phyloP scores from a whole-genome alignment of 306 rosid genomes.

The Glycine soja region DNA sequence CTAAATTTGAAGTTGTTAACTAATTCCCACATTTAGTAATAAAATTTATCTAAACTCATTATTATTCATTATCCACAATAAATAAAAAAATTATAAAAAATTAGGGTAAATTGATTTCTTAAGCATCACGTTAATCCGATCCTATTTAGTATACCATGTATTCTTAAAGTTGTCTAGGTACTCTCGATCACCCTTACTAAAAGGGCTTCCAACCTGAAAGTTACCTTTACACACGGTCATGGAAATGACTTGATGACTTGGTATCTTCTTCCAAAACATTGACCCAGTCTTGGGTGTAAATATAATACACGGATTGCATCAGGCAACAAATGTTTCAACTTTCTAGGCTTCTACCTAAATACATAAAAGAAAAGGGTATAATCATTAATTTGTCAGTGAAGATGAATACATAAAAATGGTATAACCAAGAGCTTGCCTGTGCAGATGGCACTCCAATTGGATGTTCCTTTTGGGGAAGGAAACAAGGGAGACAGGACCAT shows the following conservation, averaged over 20 bases:
- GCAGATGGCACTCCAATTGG: conserved; percentile 40
- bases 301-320: conserved; percentile 36
- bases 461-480: conserved; percentile 38
- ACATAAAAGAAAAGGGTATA: conserved; percentile 11
- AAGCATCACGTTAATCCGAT: background rate
- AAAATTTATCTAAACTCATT: too few species aligned
- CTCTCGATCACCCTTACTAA: background rate
- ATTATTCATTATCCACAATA: conserved; percentile 3
- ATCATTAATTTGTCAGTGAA: conserved; percentile 29
- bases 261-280: conserved; percentile 38
- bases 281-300: background rate
- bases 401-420: conserved; percentile 30
- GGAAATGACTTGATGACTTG: conserved; percentile 40
- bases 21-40: too few species aligned
- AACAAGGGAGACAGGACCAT: conserved; percentile 41
- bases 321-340: conserved; percentile 29
- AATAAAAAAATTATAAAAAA: background rate
- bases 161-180: conserved; percentile 18
- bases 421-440: conserved; percentile 2
- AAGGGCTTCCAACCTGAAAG: conserved; percentile 37
- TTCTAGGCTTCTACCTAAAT: conserved; percentile 7
- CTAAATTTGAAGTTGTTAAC: too few species aligned
- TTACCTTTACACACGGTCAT: conserved; percentile 18
- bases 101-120: background rate
- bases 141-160: background rate